Evolutionary conservation across 192 early-diverging fungal species (phyloP).

Genomic region (Gigaspora rosea): DNA sequence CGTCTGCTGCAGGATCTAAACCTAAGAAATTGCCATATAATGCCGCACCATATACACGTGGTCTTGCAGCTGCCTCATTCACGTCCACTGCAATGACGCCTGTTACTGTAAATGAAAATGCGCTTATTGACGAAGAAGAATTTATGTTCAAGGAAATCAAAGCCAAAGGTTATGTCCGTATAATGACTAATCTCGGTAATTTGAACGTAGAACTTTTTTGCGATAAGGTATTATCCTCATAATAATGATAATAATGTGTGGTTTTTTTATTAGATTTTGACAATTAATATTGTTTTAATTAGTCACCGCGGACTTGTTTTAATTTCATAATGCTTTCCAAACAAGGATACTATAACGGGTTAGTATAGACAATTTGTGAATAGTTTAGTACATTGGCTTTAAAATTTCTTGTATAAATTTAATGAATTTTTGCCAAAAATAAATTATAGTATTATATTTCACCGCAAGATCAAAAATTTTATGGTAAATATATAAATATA

Average conservation of each 20-base stretch:
- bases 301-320: conserved; percentile 84
- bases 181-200: conserved; percentile 82
- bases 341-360: conserved; percentile 78
- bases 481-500: conserved; percentile 57
- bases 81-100: conserved; percentile 84
- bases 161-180: conserved; percentile 72
- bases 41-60: conserved; percentile 82
- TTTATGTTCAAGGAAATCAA: conserved; percentile 88
- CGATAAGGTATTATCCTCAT: conserved; percentile 53
- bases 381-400: not conserved
- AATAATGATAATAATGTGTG: not conserved
- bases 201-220: conserved; percentile 82
- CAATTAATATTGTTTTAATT: conserved; percentile 36
- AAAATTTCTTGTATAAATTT: not conserved
- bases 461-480: conserved; percentile 89
- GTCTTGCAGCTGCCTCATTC: conserved; percentile 74
- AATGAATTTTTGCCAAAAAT: not conserved
- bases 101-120: conserved; percentile 69
- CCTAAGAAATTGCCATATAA: conserved; percentile 64
- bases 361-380: too few relatives aligned
- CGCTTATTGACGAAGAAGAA: conserved; percentile 78
- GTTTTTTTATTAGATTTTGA: conserved; percentile 22
- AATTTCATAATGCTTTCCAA: conserved; percentile 91
- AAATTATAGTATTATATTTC: conserved; percentile 58
- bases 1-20: conserved; percentile 32